Conservation (phyloP, 2,329 filamentous ascomycete species). For the Botrytis pseudocinerea region DNA sequence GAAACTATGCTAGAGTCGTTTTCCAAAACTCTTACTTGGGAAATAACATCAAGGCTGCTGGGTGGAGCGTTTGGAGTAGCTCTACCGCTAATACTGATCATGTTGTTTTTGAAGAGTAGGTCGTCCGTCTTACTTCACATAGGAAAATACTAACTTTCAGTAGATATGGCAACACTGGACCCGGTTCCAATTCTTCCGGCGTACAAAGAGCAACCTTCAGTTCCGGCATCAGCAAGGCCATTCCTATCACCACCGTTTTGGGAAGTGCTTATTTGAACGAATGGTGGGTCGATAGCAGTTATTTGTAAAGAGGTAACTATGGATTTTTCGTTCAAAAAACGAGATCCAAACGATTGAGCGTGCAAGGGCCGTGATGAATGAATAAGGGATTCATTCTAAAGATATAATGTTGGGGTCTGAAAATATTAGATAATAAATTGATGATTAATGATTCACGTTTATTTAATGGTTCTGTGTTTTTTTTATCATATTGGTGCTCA, state of each 20-base stretch:
- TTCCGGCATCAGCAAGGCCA: constrained; percentile 15
- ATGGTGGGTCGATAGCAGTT: constrained; percentile 31
- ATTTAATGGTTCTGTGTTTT: background rate
- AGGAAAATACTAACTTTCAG: background rate
- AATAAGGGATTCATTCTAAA: background rate
- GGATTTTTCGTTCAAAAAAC: background rate
- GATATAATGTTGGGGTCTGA: background rate
- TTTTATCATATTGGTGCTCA: background rate
- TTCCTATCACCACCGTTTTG: constrained; percentile 27
- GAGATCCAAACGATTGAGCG: background rate
- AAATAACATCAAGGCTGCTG: constrained; percentile 51
- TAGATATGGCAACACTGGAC: constrained; percentile 48
- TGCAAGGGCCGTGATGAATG: background rate
- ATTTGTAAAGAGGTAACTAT: background rate
- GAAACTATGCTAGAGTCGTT: constrained; percentile 50
- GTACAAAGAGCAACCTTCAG: constrained; percentile 29
- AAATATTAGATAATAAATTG: background rate
- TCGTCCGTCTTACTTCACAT: background rate
- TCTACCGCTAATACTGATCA: constrained; percentile 30
- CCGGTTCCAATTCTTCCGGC: constrained; percentile 40
- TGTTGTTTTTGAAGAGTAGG: constrained; percentile 2
- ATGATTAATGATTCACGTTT: background rate
- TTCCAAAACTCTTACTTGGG: constrained; percentile 51
- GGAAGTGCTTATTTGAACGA: constrained; percentile 26
- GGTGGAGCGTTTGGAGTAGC: constrained; percentile 52